Conservation (phyloP, 257 asterid genomes). For the Marsdenia floribunda region DNA sequence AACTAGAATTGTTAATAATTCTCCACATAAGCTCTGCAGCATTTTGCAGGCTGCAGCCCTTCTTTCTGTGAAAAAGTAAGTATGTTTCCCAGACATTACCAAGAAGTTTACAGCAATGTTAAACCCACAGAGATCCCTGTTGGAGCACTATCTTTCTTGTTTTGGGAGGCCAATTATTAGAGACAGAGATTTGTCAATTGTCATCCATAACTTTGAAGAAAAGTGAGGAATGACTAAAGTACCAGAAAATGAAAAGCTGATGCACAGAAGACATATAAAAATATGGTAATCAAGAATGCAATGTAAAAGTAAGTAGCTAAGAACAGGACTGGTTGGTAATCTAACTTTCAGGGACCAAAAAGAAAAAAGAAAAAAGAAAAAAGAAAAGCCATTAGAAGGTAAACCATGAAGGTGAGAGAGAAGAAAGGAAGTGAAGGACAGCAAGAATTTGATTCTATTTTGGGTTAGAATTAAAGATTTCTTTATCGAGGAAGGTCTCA, state of each 20-base stretch:
- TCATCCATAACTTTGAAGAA: constrained; percentile 8
- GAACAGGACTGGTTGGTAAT: constrained; percentile 9
- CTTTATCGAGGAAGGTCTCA: constrained; percentile 9
- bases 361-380: no score
- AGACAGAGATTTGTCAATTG: background rate
- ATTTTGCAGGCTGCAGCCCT: constrained; percentile 6
- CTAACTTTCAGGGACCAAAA: constrained; percentile 4
- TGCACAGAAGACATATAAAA: background rate
- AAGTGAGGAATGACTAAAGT: constrained; percentile 10
- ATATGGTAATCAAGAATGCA: background rate
- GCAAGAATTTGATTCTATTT: background rate
- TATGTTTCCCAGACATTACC: background rate
- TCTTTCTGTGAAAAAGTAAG: background rate
- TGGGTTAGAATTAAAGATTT: background rate
- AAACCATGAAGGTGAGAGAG: background rate
- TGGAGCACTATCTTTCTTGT: background rate
- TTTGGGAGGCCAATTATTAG: background rate
- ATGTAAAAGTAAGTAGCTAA: constrained; percentile 13
- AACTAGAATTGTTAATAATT: background rate
- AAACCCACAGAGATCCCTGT: background rate
- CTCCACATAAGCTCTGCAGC: background rate
- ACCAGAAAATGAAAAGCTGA: constrained; percentile 1
- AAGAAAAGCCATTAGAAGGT: background rate
- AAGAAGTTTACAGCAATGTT: background rate
- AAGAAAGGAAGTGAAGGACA: background rate